Evolutionary conservation across 345 rosid genomes (phyloP).

Genomic region (Excoecaria cochinchinensis): DNA sequence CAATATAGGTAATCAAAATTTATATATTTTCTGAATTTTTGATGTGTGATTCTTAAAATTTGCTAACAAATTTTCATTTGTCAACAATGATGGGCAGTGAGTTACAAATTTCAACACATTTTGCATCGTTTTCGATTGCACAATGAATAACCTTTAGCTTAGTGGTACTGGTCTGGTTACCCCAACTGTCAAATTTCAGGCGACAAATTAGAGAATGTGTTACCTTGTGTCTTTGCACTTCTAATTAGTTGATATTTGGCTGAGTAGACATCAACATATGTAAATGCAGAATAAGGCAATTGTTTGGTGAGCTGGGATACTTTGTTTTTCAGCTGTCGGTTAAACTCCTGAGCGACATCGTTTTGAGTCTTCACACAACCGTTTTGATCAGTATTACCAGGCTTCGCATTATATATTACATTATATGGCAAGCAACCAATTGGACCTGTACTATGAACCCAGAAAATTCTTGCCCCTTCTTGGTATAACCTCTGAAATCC

Average conservation of each 20-base stretch:
- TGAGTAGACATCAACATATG: constrained; percentile 67
- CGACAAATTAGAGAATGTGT: neutral
- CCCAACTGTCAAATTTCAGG: no score
- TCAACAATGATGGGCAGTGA: no score
- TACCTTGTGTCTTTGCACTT: constrained; percentile 55
- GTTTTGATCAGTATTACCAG: constrained; percentile 40
- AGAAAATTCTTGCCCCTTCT: constrained; percentile 77
- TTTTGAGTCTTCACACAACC: constrained; percentile 65
- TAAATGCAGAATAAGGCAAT: constrained; percentile 47
- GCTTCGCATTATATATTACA: constrained; percentile 32
- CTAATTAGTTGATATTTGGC: constrained; percentile 54
- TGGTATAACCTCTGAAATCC: constrained; percentile 47
- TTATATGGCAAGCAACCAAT: constrained; percentile 65
- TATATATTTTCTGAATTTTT: no score
- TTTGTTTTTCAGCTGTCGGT: constrained; percentile 55
- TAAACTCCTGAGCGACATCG: constrained; percentile 62
- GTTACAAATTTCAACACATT: no score
- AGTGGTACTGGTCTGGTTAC: neutral
- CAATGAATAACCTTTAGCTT: no score
- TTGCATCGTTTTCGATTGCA: neutral
- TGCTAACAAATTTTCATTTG: no score
- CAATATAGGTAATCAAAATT: no score
- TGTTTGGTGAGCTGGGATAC: constrained; percentile 38
- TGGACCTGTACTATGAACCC: constrained; percentile 84
- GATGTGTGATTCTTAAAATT: no score